Conservation (phyloP, 2,329 filamentous ascomycete species). For the Rutstroemia sp. region DNA sequence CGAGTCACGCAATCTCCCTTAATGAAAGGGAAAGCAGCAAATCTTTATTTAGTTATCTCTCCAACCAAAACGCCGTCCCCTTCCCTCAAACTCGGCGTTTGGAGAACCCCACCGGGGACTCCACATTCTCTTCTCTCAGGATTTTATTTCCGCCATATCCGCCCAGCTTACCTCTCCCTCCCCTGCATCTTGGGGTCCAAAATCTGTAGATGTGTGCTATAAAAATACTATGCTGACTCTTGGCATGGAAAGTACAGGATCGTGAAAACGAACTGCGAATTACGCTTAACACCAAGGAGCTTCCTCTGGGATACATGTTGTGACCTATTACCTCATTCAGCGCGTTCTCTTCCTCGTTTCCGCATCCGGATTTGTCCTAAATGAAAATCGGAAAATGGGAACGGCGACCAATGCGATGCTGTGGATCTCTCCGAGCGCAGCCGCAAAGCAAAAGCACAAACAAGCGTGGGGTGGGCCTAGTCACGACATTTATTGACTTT, state of each 20-base stretch:
- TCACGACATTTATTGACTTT: background rate
- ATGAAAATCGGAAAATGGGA: background rate
- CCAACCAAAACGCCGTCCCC: background rate
- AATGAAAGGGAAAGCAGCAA: too few species aligned
- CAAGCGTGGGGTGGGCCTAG: background rate
- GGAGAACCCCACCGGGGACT: background rate
- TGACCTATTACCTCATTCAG: background rate
- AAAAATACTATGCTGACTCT: too few species aligned
- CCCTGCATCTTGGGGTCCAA: background rate
- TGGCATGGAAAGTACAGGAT: too few species aligned
- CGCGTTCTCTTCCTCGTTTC: background rate
- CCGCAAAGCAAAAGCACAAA: background rate
- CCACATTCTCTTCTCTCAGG: background rate
- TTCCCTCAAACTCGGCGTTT: conserved; percentile 6
- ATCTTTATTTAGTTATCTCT: too few species aligned
- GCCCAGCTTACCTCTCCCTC: too few species aligned
- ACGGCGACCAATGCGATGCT: background rate
- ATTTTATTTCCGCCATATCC: background rate
- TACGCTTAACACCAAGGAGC: too few species aligned
- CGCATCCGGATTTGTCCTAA: background rate
- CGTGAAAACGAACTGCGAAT: too few species aligned
- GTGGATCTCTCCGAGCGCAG: background rate
- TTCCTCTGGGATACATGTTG: background rate
- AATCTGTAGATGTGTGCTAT: background rate
- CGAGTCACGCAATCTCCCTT: too few species aligned